Conservation (phyloP, 163 green algal species). For the Scenedesmus sp. region DNA sequence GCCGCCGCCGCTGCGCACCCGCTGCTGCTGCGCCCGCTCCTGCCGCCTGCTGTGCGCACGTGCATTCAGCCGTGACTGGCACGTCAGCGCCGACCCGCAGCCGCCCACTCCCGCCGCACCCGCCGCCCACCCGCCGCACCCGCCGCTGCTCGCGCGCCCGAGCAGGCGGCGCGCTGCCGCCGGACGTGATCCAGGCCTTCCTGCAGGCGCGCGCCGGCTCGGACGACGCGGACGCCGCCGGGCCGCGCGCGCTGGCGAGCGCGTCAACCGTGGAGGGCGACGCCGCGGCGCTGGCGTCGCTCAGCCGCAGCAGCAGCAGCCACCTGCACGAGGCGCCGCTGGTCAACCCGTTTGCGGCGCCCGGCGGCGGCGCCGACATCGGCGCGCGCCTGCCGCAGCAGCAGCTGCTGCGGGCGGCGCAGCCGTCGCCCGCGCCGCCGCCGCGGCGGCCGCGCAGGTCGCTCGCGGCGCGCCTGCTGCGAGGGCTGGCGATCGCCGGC, state of each 20-base stretch:
- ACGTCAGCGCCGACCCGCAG: too few relatives aligned
- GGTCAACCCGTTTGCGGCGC: conserved; percentile 17
- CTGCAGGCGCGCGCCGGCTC: conserved; percentile 8
- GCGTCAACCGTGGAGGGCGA: conserved; percentile 9
- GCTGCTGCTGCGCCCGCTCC: too few relatives aligned
- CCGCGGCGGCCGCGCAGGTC: neutral
- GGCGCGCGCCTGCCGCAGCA: neutral
- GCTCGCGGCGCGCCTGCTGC: conserved; percentile 6
- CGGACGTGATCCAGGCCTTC: conserved; percentile 22
- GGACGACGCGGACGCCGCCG: too few relatives aligned
- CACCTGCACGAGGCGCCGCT: neutral
- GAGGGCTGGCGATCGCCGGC: conserved; percentile 9
- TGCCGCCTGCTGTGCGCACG: too few relatives aligned
- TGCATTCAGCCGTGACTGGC: too few relatives aligned
- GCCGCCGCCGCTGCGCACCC: too few relatives aligned
- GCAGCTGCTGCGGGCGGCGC: neutral
- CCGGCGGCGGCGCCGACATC: neutral
- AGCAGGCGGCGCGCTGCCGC: conserved; percentile 13
- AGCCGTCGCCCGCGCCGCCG: neutral
- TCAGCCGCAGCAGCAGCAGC: neutral
- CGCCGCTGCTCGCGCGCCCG: too few relatives aligned
- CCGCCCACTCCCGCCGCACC: too few relatives aligned
- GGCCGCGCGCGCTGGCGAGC: neutral
- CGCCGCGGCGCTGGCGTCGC: neutral
- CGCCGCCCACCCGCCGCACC: too few relatives aligned